Percentiles rank a stretch among this genome's conserved stretches.
Evolutionary conservation across 208 protist species (phyloP).

Genomic region (Leishmania mexicana): DNA sequence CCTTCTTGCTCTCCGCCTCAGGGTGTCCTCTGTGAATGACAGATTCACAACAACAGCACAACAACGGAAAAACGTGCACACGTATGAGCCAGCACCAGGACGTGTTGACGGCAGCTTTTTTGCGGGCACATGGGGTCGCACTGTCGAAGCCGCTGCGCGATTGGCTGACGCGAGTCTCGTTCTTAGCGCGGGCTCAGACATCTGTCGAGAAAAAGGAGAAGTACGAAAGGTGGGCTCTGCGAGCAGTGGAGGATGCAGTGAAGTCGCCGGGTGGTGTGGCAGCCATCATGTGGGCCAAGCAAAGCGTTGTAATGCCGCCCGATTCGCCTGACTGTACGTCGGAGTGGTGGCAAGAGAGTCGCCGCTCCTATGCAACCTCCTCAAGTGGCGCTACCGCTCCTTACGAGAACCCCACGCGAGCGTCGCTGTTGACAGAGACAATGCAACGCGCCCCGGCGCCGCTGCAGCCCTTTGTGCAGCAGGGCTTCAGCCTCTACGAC

Average conservation of each 20-base stretch:
- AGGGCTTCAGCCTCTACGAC: slow-evolving; percentile 73
- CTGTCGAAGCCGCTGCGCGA: slow-evolving; percentile 51
- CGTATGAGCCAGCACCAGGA: slow-evolving; percentile 26
- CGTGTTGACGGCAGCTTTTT: slow-evolving; percentile 52
- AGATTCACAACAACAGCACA: background rate
- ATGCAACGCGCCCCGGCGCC: slow-evolving; percentile 49
- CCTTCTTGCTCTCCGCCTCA: slow-evolving; percentile 1
- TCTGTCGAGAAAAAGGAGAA: slow-evolving; percentile 38
- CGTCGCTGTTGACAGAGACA: slow-evolving; percentile 46
- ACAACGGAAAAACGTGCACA: background rate
- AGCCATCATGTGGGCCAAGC: slow-evolving; percentile 47
- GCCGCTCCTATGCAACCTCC: background rate
- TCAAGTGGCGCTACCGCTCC: background rate
- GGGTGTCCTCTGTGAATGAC: slow-evolving; percentile 1
- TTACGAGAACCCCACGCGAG: slow-evolving; percentile 16
- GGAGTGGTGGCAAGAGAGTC: slow-evolving; percentile 23
- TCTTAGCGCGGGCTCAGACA: slow-evolving; percentile 50
- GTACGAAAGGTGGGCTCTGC: slow-evolving; percentile 75
- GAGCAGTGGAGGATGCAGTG: slow-evolving; percentile 55
- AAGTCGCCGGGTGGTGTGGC: slow-evolving; percentile 34
- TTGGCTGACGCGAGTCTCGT: slow-evolving; percentile 71
- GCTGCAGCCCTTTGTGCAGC: slow-evolving; percentile 56
- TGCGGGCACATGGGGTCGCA: slow-evolving; percentile 48
- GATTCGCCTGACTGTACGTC: slow-evolving; percentile 42
- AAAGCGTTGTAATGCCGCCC: slow-evolving; percentile 69